phyloP scores from a whole-genome alignment of 768 basidiomycete genomes.

The Tulasnella sp. region DNA sequence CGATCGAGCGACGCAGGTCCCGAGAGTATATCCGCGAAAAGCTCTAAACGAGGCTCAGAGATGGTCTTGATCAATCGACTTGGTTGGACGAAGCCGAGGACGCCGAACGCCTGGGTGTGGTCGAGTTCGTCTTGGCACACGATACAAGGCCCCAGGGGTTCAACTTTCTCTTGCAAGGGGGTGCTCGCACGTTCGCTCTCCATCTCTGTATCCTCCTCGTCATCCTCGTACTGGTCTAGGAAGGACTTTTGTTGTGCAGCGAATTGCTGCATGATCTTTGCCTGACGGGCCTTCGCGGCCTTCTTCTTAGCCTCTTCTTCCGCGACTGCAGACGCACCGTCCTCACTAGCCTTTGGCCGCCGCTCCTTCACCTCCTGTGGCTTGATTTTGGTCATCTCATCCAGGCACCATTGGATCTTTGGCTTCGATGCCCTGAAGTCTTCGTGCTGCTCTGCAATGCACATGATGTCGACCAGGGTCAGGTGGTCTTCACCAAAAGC shows the following conservation, averaged over 20 bases:
- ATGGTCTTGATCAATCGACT: conserved; percentile 73
- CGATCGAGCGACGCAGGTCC: conserved; percentile 57
- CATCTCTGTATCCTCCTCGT: conserved; percentile 48
- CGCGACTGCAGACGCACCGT: conserved; percentile 26
- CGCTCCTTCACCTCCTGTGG: conserved; percentile 45
- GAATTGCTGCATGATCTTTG: conserved; percentile 92
- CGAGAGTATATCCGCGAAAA: conserved; percentile 59
- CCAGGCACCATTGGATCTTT: conserved; percentile 66
- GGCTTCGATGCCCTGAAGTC: conserved; percentile 55
- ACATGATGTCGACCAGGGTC: conserved; percentile 56
- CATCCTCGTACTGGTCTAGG: conserved; percentile 64
- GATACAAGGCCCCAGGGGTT: conserved; percentile 84
- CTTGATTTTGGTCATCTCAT: conserved; percentile 42
- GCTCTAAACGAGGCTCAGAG: conserved; percentile 55
- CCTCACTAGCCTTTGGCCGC: conserved; percentile 32
- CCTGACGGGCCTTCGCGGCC: conserved; percentile 83
- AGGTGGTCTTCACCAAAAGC: conserved; percentile 47
- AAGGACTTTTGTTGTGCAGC: conserved; percentile 84
- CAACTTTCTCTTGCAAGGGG: conserved; percentile 32
- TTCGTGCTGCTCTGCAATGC: conserved; percentile 65
- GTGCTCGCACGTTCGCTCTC: conserved; percentile 35
- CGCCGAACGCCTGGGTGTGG: conserved; percentile 61
- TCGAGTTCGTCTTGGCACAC: conserved; percentile 94
- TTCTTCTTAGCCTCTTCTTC: conserved; percentile 60
- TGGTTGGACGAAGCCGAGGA: conserved; percentile 77